phyloP scores from a whole-genome alignment of 768 basidiomycete species.

The Paxillus involutus region DNA sequence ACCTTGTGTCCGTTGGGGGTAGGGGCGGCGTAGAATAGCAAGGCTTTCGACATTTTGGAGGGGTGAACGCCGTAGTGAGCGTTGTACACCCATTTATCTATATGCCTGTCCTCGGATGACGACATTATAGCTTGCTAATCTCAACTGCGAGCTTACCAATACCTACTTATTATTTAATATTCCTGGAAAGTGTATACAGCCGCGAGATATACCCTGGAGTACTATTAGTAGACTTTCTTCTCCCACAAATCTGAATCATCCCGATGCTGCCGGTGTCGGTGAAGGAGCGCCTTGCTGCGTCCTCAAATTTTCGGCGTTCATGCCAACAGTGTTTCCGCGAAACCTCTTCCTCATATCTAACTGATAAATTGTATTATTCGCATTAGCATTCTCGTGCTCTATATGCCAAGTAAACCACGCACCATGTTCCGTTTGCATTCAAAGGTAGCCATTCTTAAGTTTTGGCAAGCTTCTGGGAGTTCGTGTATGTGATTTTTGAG shows the following conservation, averaged over 20 bases:
- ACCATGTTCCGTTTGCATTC: conserved; percentile 94
- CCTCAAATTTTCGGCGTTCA: conserved; percentile 30
- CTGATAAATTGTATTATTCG: conserved; percentile 33
- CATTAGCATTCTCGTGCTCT: not conserved
- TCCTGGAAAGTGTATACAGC: no score
- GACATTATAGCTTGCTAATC: not conserved
- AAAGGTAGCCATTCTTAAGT: conserved; percentile 77
- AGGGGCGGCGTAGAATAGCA: conserved; percentile 35
- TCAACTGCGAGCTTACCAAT: no score
- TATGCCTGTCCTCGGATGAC: not conserved
- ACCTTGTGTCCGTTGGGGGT: conserved; percentile 61
- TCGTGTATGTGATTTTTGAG: conserved; percentile 71
- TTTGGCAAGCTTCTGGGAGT: conserved; percentile 78
- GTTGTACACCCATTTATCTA: no score
- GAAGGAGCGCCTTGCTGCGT: conserved; percentile 1
- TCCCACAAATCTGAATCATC: not conserved
- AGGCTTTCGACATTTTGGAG: conserved; percentile 21
- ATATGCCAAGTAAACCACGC: conserved; percentile 17
- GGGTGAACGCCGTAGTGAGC: no score
- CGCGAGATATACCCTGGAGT: no score
- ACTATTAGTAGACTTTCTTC: no score
- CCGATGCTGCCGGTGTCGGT: not conserved
- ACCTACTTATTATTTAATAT: no score
- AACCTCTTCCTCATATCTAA: conserved; percentile 86
- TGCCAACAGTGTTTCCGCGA: conserved; percentile 66